Evolutionary conservation across 345 rosid species (phyloP).

Genomic region (Ceriops tagal): DNA sequence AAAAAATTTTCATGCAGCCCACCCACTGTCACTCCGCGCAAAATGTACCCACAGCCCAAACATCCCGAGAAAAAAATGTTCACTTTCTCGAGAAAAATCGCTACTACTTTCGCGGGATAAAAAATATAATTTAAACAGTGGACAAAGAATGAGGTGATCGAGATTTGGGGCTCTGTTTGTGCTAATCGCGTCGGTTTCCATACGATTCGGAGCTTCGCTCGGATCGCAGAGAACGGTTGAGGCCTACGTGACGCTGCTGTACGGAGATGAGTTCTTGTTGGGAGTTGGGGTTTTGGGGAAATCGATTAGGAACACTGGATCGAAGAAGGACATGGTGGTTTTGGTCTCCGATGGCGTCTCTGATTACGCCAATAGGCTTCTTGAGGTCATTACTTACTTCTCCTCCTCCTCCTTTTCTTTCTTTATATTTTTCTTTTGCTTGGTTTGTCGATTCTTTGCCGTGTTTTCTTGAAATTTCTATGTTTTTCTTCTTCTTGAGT

Average conservation of each 20-base stretch:
- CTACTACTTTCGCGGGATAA: slow-evolving; percentile 6
- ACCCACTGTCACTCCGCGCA: too few species aligned
- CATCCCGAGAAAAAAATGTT: too few species aligned
- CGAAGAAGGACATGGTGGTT: slow-evolving; percentile 78
- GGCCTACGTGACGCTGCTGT: slow-evolving; percentile 83
- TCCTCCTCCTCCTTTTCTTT: background rate
- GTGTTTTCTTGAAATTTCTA: too few species aligned
- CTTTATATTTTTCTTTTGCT: background rate
- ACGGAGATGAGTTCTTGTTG: slow-evolving; percentile 89
- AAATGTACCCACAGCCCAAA: too few species aligned
- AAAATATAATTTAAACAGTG: background rate
- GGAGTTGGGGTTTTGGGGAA: slow-evolving; percentile 95
- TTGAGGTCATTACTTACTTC: slow-evolving; percentile 33
- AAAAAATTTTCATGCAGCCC: too few species aligned
- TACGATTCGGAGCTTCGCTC: slow-evolving; percentile 31
- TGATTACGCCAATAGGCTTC: slow-evolving; percentile 60
- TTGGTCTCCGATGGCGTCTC: slow-evolving; percentile 94
- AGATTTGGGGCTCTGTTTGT: slow-evolving; percentile 8
- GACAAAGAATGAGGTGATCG: slow-evolving; percentile 8
- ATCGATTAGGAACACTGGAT: slow-evolving; percentile 78
- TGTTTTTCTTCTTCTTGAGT: background rate
- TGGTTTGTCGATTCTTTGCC: too few species aligned
- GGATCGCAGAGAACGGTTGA: slow-evolving; percentile 41
- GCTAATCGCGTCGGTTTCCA: slow-evolving; percentile 27
- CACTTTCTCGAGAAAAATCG: background rate